Base-by-base conservation (phyloP, 441 rosid species). In the Pelargonium cotyledonis region DNA sequence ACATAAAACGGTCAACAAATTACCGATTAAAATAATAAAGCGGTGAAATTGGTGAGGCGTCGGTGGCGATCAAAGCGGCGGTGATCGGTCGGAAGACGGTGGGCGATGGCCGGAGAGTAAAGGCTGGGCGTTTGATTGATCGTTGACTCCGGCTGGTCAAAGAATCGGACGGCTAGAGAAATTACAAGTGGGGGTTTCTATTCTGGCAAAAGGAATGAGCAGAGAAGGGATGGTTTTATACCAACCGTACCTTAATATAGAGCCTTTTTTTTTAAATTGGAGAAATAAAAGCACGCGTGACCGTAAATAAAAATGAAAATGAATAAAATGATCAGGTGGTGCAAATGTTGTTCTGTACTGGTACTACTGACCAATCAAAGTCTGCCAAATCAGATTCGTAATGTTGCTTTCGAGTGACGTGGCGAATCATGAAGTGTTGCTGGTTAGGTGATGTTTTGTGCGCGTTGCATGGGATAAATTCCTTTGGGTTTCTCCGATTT, bases 91-190 rank as follows among this genome's bases (percentile, higher is more conserved):
- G 60, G 19, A 53, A 15, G 60, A 53, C 60, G 21, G 11, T 8
- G 60, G 60, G 21, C 60, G 60, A 53, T 53, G 9, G 60, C 21
- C 60, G 60, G 60, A 53, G 40, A 53, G 60, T 19, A 6, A 15
- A 53, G 60, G 10, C 8, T 15, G 18, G 63, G 23, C 63, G 63
- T 4, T 57, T 7, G 62, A 57, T 57, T 15, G 35, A 58, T 58
- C 63, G 63, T 58, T 58, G 62, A 57, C 29, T 57, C 61, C 61
- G 61, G 61, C 61, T 15, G 61, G 23, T 55, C 61, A 55, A 55
- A 55, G 61, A 16, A 55, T 55, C 61, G 21, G 23, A 53, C 60
- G 62, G 62, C 62, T 29, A 16, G 62, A 57, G 62, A 57, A 57
- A 18, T 57, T 19, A 57, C 62, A 57, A 57, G 26, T 19, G 29